Base-by-base conservation (phyloP, 2,329 filamentous ascomycete genomes). In the Tolypocladium tundrense region DNA sequence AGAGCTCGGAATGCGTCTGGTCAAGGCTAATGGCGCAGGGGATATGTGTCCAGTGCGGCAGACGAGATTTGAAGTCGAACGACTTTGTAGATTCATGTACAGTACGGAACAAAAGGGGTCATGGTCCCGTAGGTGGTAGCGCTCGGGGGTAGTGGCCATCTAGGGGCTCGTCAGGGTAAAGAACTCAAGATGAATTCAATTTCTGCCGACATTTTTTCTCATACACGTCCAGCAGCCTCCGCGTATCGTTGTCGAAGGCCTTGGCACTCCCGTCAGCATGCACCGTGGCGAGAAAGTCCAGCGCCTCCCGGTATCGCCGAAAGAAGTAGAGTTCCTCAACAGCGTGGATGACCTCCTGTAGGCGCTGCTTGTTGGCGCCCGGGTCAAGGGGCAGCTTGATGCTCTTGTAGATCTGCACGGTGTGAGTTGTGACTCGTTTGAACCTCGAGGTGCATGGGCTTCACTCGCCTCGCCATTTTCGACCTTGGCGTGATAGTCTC, bases 251-350 rank as follows among this genome's bases (percentile, higher is more conserved):
- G 33, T 83, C 79, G 14, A 82, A 59, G 8, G 66, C 70, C 5
- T 65, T 62, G 4, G 60, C 64, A 16, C 62, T 66, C 9, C 62
- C 65, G 5, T 66, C 67, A 8, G 63, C 61, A 7, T 81, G 64
- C 0, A 77, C 67, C 5, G 64, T 61, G 2, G 63, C 57, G 7
- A 76, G 68, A 51, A 84, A 74, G 13, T 65, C 63, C n/a, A 73
- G 69, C 2, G 75, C 79, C 57, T 80, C 75, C 1, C 67, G 66
- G 58, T 75, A 84, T 40, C 75, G 69, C 7, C 73, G 68, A 62
- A 78, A 78, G 66, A 81, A 84, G 63, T 84, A 84, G 51, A 84
- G 71, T 67, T 84, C 81, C 65, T 84, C 81, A 9, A 80, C 77
- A 0, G 81, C 81, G 63, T 84, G 80, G 24, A 83, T 59, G 11